phyloP scores from a whole-genome alignment of 768 basidiomycete genomes.

The Cystofilobasidium capitatum region DNA sequence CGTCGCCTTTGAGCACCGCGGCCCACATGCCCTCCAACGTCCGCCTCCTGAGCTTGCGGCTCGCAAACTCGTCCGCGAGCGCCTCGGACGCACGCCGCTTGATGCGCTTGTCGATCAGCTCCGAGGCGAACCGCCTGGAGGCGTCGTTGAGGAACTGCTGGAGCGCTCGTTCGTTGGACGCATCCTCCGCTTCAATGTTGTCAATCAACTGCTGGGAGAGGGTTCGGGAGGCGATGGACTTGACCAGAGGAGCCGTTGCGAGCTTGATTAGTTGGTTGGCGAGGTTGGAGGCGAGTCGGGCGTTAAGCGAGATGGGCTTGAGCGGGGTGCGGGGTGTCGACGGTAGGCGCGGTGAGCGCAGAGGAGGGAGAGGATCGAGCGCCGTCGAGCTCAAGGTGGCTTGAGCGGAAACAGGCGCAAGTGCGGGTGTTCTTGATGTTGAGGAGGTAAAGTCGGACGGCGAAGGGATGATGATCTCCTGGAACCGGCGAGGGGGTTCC shows the following conservation, averaged over 20 bases:
- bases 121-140: not conserved
- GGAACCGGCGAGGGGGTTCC: not conserved
- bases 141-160: not conserved
- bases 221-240: conserved; percentile 2
- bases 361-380: not conserved
- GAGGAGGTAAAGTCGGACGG: not conserved
- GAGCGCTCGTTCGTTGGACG: not conserved
- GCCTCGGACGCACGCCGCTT: not conserved
- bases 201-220: not conserved
- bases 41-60: not conserved
- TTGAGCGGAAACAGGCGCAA: not conserved
- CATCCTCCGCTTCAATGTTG: not conserved
- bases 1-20: not conserved
- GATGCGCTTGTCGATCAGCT: not conserved
- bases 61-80: not conserved
- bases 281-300: conserved; percentile 4
- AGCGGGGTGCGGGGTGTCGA: not conserved
- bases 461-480: not conserved
- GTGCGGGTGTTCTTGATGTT: not conserved
- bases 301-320: not conserved
- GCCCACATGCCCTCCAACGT: not conserved
- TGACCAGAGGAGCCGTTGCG: not conserved
- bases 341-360: not conserved
- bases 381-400: not conserved
- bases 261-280: not conserved